These are phyloP conservation scores for Skeletonema marinoi DNA, from an alignment of 108 stramenopile species.

Conservation along the genomic window DNA sequence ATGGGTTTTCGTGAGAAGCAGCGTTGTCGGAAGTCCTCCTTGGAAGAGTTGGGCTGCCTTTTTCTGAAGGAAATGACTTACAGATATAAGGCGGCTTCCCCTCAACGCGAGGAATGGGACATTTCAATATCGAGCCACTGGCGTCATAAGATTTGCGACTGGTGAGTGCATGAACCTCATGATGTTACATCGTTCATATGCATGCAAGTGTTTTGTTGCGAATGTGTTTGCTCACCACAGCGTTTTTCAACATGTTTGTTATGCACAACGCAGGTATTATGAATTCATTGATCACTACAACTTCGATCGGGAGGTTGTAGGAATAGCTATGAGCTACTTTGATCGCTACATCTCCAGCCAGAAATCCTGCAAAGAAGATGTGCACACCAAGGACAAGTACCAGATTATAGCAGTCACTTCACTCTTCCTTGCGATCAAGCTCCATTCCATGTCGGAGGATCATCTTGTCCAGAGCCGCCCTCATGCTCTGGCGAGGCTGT, in stretches of 20 bases:
- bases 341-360: constrained; percentile 55
- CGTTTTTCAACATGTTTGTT: not conserved
- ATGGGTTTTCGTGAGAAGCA: not conserved
- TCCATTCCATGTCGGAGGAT: constrained; percentile 37
- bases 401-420: constrained; percentile 66
- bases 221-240: not conserved
- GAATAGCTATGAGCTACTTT: constrained; percentile 55
- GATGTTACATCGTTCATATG: too few species aligned
- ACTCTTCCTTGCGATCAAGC: constrained; percentile 71
- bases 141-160: constrained; percentile 65
- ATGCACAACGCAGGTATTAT: constrained; percentile 23
- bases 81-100: not conserved
- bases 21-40: not conserved
- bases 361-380: constrained; percentile 5
- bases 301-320: constrained; percentile 72
- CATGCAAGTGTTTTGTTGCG: not conserved
- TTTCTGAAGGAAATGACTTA: not conserved
- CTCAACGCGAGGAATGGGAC: not conserved
- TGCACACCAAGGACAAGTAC: constrained; percentile 31
- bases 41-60: not conserved
- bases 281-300: constrained; percentile 63
- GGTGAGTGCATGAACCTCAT: constrained; percentile 24
- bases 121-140: constrained; percentile 12
- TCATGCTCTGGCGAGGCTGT: not conserved
- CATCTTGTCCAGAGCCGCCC: not conserved